A percentile compares a stretch with the other conserved stretches of the same genome.
These are phyloP conservation scores for Linnemannia elongata DNA, from an alignment of 192 early-diverging fungal genomes.

Conservation along the genomic window DNA sequence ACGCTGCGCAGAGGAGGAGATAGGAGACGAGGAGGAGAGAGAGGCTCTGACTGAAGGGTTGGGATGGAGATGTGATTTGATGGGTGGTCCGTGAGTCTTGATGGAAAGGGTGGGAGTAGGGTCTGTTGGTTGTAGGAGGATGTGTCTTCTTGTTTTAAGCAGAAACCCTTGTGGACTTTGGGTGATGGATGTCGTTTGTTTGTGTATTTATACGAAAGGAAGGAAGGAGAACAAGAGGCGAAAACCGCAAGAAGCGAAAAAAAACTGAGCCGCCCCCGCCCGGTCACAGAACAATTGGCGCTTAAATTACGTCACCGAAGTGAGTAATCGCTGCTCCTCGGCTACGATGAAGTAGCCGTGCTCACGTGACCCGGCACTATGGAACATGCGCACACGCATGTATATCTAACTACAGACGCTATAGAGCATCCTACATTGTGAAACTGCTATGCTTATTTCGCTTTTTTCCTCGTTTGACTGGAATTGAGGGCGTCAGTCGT, in stretches of 20 bases:
- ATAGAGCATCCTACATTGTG: neutral
- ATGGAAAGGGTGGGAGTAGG: neutral
- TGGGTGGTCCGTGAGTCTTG: neutral
- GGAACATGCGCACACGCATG: too few species aligned
- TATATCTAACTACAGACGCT: constrained; percentile 3
- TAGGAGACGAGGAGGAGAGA: neutral
- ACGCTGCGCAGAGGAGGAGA: constrained; percentile 18
- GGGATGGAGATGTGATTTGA: neutral
- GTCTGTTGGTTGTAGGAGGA: neutral
- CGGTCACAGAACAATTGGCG: too few species aligned
- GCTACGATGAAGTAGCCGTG: too few species aligned
- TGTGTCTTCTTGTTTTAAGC: neutral
- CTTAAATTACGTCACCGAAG: neutral
- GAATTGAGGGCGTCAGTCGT: constrained; percentile 7
- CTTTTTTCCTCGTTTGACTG: neutral
- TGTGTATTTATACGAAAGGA: constrained; percentile 20
- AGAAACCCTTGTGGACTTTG: constrained; percentile 11
- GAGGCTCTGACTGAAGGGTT: neutral
- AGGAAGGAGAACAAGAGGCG: constrained; percentile 34
- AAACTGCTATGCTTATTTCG: constrained; percentile 3
- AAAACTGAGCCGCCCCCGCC: too few species aligned
- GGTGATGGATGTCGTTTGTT: constrained; percentile 15
- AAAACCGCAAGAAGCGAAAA: constrained; percentile 17
- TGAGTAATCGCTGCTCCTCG: too few species aligned
- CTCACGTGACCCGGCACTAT: too few species aligned